phyloP scores from a whole-genome alignment of 2,329 filamentous ascomycete species.

The Cordyceps militaris region DNA sequence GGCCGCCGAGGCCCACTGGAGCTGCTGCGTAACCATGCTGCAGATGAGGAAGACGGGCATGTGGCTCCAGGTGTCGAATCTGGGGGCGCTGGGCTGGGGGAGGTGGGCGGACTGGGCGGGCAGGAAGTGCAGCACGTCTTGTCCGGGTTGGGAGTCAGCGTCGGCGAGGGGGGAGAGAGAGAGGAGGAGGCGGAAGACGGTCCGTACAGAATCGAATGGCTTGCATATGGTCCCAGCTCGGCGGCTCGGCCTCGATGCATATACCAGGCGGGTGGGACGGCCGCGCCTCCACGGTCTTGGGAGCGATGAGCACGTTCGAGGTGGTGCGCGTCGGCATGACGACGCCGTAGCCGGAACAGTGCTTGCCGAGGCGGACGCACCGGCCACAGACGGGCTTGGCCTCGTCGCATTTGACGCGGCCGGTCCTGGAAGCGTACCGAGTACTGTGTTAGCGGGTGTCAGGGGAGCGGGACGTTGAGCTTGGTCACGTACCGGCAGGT shows the following conservation, averaged over 20 bases:
- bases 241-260: not conserved
- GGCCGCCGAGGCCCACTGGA: not conserved
- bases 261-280: not conserved
- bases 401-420: constrained; percentile 5
- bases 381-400: not conserved
- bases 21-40: not conserved
- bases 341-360: not conserved
- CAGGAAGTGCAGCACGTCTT: not conserved
- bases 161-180: not conserved
- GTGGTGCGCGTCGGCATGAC: not conserved
- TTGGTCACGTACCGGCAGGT: not conserved
- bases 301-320: not conserved
- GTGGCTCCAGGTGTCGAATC: not conserved
- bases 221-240: not conserved
- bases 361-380: not conserved
- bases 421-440: not conserved
- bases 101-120: not conserved
- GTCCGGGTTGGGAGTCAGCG: not conserved
- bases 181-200: not conserved
- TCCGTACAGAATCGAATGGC: not conserved
- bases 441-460: not conserved
- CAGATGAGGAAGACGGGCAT: not conserved
- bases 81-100: not conserved
- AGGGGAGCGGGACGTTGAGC: too few relatives aligned
- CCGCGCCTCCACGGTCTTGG: not conserved